Conservation (phyloP, 2,329 filamentous ascomycete species). For the Claviceps digitariae region DNA sequence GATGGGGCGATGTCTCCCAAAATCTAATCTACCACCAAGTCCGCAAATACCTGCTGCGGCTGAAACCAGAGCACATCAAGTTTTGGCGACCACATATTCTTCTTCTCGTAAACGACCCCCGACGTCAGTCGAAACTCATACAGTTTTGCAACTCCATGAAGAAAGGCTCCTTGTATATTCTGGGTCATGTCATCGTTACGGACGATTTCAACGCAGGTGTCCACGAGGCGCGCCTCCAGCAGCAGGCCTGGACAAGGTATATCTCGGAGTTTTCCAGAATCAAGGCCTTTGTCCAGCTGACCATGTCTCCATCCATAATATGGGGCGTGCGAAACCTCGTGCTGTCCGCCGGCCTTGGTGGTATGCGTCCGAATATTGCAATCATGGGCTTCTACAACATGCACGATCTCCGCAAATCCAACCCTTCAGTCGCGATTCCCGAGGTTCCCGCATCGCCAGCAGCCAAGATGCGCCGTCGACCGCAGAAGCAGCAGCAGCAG, state of each 20-base stretch:
- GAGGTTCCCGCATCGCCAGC: constrained; percentile 27
- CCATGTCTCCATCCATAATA: constrained; percentile 67
- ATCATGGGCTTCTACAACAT: constrained; percentile 71
- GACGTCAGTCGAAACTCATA: constrained; percentile 70
- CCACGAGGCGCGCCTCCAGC: constrained; percentile 67
- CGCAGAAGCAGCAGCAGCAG: constrained; percentile 17
- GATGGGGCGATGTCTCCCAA: constrained; percentile 83
- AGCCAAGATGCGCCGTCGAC: constrained; percentile 17
- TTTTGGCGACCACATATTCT: constrained; percentile 88
- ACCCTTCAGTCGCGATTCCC: constrained; percentile 42
- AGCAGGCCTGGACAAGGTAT: constrained; percentile 72
- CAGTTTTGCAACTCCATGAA: constrained; percentile 88
- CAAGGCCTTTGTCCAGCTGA: constrained; percentile 80
- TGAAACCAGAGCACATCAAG: constrained; percentile 80
- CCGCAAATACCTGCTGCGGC: constrained; percentile 70
- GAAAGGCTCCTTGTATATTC: constrained; percentile 72
- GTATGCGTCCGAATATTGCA: constrained; percentile 82
- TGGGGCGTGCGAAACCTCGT: constrained; percentile 80
- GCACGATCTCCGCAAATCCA: constrained; percentile 54
- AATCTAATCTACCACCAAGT: constrained; percentile 79
- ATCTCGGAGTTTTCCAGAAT: constrained; percentile 71
- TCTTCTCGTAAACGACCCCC: constrained; percentile 67
- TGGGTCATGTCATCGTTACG: constrained; percentile 79
- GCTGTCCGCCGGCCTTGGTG: constrained; percentile 66
- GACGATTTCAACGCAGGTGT: constrained; percentile 68